Percentiles rank a stretch among this genome's conserved stretches.
phyloP scores from a whole-genome alignment of 768 basidiomycete genomes.

The Ramaria sp. region DNA sequence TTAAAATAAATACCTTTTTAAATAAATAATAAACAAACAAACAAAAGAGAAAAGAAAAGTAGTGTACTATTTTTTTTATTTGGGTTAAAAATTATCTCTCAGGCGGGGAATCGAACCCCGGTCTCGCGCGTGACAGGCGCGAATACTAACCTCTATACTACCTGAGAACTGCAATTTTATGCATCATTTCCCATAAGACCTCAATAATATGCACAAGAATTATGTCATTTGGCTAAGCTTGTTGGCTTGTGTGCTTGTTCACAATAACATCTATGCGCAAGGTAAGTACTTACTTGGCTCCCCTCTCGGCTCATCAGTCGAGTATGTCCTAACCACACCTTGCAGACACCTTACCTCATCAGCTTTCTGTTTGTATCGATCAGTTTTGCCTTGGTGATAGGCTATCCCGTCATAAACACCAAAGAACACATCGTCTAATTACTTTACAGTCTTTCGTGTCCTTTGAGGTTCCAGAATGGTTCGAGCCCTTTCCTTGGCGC shows the following conservation, averaged over 20 bases:
- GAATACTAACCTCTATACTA: conserved; percentile 12
- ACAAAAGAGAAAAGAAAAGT: too few relatives aligned
- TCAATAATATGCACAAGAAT: not conserved
- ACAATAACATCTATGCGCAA: conserved; percentile 5
- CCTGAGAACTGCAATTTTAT: not conserved
- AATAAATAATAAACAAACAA: too few relatives aligned
- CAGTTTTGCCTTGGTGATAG: conserved; percentile 4
- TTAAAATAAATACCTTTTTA: too few relatives aligned
- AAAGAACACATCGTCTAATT: not conserved
- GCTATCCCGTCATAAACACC: not conserved
- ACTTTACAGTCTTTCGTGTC: not conserved
- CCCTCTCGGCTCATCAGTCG: not conserved
- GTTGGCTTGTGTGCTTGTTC: not conserved
- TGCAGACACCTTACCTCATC: conserved; percentile 5
- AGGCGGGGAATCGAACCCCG: conserved; percentile 11
- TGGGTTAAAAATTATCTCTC: conserved; percentile 5
- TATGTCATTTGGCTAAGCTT: not conserved
- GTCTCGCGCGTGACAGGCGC: conserved; percentile 11
- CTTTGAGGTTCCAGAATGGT: conserved; percentile 8
- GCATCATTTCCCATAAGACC: too few relatives aligned
- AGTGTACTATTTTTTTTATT: too few relatives aligned
- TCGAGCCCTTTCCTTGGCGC: not conserved
- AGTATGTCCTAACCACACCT: not conserved
- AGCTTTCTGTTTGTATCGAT: not conserved
- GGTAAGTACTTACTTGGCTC: not conserved